These are phyloP conservation scores for Lodderomyces theae DNA, from an alignment of 1,139 yeast species.

Conservation along the genomic window DNA sequence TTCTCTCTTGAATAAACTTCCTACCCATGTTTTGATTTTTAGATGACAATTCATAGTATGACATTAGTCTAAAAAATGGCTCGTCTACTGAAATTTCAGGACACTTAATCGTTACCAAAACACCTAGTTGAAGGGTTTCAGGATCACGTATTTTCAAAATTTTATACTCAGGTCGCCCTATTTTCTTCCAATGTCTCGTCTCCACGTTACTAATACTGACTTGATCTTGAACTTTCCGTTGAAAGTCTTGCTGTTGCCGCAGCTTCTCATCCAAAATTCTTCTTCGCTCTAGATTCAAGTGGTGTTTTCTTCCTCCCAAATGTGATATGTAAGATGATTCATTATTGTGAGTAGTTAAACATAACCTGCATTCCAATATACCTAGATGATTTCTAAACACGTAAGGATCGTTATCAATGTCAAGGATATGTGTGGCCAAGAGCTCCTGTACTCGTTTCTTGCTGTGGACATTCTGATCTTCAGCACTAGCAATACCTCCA, in stretches of 20 bases:
- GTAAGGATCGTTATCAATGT: slow-evolving; percentile 74
- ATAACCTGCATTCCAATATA: slow-evolving; percentile 68
- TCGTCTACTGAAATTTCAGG: slow-evolving; percentile 47
- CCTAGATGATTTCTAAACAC: slow-evolving; percentile 75
- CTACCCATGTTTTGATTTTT: slow-evolving; percentile 31
- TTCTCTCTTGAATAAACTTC: slow-evolving; percentile 22
- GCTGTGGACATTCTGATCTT: slow-evolving; percentile 65
- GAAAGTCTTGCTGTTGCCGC: slow-evolving; percentile 6
- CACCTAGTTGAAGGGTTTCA: slow-evolving; percentile 53
- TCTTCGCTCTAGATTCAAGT: slow-evolving; percentile 61
- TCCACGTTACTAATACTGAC: slow-evolving; percentile 31
- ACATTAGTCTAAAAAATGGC: slow-evolving; percentile 73
- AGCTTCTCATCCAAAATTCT: slow-evolving; percentile 42
- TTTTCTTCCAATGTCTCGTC: slow-evolving; percentile 54
- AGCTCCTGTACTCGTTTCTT: slow-evolving; percentile 63
- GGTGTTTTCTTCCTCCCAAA: slow-evolving; percentile 77
- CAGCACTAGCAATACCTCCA: slow-evolving; percentile 75
- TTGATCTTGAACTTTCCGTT: slow-evolving; percentile 10
- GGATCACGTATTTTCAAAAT: slow-evolving; percentile 68
- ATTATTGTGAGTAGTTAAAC: slow-evolving; percentile 70
- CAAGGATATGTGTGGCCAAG: slow-evolving; percentile 56
- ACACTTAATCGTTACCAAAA: slow-evolving; percentile 55
- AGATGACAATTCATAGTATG: slow-evolving; percentile 63
- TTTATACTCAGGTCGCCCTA: slow-evolving; percentile 71
- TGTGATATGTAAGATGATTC: slow-evolving; percentile 80